Base-by-base conservation (phyloP, 2,329 filamentous ascomycete genomes). In the Nannizziopsis barbatae region DNA sequence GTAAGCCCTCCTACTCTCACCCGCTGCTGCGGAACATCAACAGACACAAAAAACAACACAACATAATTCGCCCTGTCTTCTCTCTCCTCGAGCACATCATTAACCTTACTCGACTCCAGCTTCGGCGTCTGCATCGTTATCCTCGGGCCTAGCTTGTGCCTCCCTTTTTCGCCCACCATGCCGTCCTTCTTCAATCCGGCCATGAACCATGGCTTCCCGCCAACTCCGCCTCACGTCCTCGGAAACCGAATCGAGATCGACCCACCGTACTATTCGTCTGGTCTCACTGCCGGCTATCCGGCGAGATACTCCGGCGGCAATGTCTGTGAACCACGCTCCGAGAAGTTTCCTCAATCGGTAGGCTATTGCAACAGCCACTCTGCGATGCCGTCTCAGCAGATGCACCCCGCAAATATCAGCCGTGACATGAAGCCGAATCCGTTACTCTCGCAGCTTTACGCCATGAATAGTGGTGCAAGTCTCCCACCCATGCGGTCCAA, bases 261-360 rank as follows among this genome's bases (percentile, higher is more conserved):
- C 51, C 62, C 59, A 37, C 55, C 63, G 31, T 67, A 64, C 55
- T 71, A 70, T 55, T 54, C 63, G 35, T 54, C 63, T 48, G 61
- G 60, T 45, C 62, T 63, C 42, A 59, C 65, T 39, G 63, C 62
- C 42, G 48, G 33, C 30, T 71, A 67, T 49, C 64, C 66, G 41
- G 61, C 65, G 50, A 66, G 68, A 45, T 69, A 68, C 55, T 66
- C 69, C 56, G 69, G 60, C 44, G 65, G 67, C 43, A 66, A 63
- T 55, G 69, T 71, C 45, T 70, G 69, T 27, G 22, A 27, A 7
- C 22, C 22, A 27, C 22, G 22, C 55, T 66, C 66, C 54, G 69
- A 71, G 50, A 65, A 70, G 55, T 71, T 69, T 56, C 65, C 65
- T 52, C 62, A 65, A 33, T 44, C 41, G 10, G 44, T 42, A n/a